Base-by-base conservation (phyloP, 2,329 filamentous ascomycete genomes). In the Penicillium sp. region DNA sequence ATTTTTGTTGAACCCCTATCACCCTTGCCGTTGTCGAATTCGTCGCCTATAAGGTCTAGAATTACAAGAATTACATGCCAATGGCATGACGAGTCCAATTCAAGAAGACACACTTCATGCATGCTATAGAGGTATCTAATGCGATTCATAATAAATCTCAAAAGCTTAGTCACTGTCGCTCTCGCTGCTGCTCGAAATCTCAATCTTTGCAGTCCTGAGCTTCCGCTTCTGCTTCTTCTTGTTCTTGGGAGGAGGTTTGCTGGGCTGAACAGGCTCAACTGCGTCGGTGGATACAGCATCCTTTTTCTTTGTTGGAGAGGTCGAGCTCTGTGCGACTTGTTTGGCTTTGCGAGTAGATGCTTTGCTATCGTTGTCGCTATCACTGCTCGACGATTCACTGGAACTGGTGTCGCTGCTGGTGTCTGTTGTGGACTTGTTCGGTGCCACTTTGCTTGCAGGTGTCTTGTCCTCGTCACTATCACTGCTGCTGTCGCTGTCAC, bases 201-300 rank as follows among this genome's bases (percentile, higher is more conserved):
- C 51, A 29, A 54, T 45, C 32, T 46, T 39, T 22, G 45, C 37
- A 32, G 49, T 54, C 25, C 51, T 42, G 14, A 51, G 9, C 37
- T 54, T 54, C 6, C 51, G 49, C 51, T 54, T 54, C 32, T 54
- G 51, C 20, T 48, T 47, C 44, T 52, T 54, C 30, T 54, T 53
- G 39, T 51, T 51, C 30, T 47, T 51, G 20, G 45, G 45, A 8
- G 29, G 41, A 33, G 41, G 25, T 10, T 22, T 17, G 9, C 23
- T 32, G 3, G 43, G 38, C 22, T 30, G 13, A 16, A 14, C 37
- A 10, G 39, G 39, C 26, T 48, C 38, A 32, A 41, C 32, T 41
- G 33, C 30, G 32, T 42, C 37, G 36, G 35, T 7, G 18, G 23
- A 3, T 6, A 11, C 25, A 13, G 37, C 37, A 17, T 42, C 36